Evolutionary conservation across 805 yeast genomes (phyloP).

Genomic region (Candida orba): DNA sequence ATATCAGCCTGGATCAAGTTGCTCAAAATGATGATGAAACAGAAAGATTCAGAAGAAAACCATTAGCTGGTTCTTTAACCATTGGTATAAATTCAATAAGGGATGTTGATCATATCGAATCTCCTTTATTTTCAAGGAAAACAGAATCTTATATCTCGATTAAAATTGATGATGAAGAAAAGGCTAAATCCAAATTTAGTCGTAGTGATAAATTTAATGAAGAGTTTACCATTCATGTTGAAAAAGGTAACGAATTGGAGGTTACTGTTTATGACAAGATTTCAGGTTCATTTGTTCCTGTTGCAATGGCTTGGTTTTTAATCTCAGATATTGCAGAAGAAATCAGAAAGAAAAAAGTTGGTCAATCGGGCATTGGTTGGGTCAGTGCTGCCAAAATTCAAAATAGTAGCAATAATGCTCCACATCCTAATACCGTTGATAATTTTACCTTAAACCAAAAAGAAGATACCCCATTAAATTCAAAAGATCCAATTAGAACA

Average conservation of each 20-base stretch:
- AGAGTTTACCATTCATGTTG: constrained; percentile 71
- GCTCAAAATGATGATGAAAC: constrained; percentile 53
- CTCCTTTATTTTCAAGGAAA: constrained; percentile 68
- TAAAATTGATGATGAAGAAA: constrained; percentile 83
- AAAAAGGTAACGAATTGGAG: constrained; percentile 88
- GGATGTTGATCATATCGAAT: constrained; percentile 88
- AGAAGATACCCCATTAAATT: constrained; percentile 4
- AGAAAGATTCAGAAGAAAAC: constrained; percentile 69
- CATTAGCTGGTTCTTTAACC: constrained; percentile 72
- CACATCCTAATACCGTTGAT: constrained; percentile 16
- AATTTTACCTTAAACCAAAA: constrained; percentile 18
- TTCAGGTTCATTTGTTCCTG: constrained; percentile 67
- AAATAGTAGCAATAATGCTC: constrained; percentile 12
- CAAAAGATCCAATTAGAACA: constrained; percentile 35
- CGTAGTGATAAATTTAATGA: constrained; percentile 81
- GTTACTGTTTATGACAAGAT: constrained; percentile 77
- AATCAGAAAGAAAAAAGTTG: constrained; percentile 81
- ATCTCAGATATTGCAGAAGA: constrained; percentile 92
- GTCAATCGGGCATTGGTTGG: constrained; percentile 81
- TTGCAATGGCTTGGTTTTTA: constrained; percentile 87
- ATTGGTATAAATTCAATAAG: constrained; percentile 70
- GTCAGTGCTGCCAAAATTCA: constrained; percentile 62
- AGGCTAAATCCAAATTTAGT: constrained; percentile 66
- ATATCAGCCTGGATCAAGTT: constrained; percentile 57
- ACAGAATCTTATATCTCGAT: constrained; percentile 75